Conservation (phyloP, 805 yeast genomes). For the Pichia californica region DNA sequence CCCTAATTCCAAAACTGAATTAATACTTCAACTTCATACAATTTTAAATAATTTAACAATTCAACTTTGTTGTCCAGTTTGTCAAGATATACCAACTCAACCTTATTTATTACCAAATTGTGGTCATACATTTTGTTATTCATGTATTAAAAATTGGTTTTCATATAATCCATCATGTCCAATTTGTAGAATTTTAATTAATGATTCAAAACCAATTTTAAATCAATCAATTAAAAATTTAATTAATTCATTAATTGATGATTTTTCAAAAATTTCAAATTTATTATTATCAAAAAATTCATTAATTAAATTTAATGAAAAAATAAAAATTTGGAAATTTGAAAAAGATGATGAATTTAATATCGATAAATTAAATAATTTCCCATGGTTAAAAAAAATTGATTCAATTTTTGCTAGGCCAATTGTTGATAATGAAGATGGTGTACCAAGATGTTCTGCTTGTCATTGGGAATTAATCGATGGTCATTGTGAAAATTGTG, state of each 20-base stretch:
- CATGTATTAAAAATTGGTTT: constrained; percentile 60
- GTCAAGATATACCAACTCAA: constrained; percentile 61
- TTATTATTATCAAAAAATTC: not conserved
- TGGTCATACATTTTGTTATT: constrained; percentile 73
- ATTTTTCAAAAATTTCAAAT: not conserved
- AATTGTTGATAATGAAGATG: constrained; percentile 56
- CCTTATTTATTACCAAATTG: constrained; percentile 55
- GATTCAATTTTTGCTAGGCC: constrained; percentile 47
- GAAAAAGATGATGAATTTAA: constrained; percentile 32
- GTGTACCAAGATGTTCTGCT: constrained; percentile 65
- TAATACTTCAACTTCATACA: not conserved
- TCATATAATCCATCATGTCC: constrained; percentile 57
- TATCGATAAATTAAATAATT: constrained; percentile 28
- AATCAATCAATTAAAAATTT: constrained; percentile 48
- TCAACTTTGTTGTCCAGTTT: constrained; percentile 49
- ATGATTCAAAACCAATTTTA: constrained; percentile 39
- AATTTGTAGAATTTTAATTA: constrained; percentile 49
- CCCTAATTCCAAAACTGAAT: not conserved
- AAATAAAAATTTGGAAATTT: constrained; percentile 19
- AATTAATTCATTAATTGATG: constrained; percentile 35
- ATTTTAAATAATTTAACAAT: constrained; percentile 2
- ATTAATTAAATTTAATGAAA: not conserved
- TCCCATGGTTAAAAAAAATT: constrained; percentile 40
- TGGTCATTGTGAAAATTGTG: constrained; percentile 61
- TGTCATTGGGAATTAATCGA: constrained; percentile 81